Evolutionary conservation across 2,329 filamentous ascomycete species (phyloP).

Genomic region (Neofusicoccum laricinum): DNA sequence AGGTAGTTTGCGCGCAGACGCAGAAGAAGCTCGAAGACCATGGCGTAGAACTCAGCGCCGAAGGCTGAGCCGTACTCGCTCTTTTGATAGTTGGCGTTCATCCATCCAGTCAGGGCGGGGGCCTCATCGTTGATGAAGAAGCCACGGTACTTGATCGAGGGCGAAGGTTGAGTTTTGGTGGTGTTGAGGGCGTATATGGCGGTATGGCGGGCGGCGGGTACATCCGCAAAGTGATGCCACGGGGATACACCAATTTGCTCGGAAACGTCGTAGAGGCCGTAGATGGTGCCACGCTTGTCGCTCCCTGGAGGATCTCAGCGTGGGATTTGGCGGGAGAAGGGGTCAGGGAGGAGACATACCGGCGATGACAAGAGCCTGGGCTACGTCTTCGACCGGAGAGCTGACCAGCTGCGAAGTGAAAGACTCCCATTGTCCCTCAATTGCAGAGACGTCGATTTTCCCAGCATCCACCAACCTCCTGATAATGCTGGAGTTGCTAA

Average conservation of each 20-base stretch:
- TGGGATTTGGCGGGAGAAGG: not conserved
- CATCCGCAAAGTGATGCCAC: constrained; percentile 68
- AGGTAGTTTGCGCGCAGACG: constrained; percentile 70
- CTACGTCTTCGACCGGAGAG: constrained; percentile 55
- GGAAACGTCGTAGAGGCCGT: constrained; percentile 67
- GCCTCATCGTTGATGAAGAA: constrained; percentile 71
- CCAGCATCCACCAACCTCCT: constrained; percentile 55
- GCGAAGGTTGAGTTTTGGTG: constrained; percentile 57
- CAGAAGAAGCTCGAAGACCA: constrained; percentile 69
- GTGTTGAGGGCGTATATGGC: constrained; percentile 56
- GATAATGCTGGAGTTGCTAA: constrained; percentile 63
- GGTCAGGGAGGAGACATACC: constrained; percentile 32
- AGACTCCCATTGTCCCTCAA: constrained; percentile 67
- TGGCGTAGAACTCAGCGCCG: constrained; percentile 63
- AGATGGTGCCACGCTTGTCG: constrained; percentile 66
- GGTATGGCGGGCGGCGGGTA: constrained; percentile 50
- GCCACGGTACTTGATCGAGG: constrained; percentile 65
- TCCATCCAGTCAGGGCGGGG: constrained; percentile 65
- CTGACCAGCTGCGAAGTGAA: constrained; percentile 60
- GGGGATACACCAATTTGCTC: constrained; percentile 72
- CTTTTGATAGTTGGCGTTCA: constrained; percentile 50
- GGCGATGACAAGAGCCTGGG: constrained; percentile 63
- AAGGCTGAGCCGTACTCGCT: constrained; percentile 36
- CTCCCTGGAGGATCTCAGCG: constrained; percentile 39
- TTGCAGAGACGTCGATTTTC: constrained; percentile 56